Evolutionary conservation across 305 asterid genomes (phyloP).

Genomic region (Striga hermonthica): DNA sequence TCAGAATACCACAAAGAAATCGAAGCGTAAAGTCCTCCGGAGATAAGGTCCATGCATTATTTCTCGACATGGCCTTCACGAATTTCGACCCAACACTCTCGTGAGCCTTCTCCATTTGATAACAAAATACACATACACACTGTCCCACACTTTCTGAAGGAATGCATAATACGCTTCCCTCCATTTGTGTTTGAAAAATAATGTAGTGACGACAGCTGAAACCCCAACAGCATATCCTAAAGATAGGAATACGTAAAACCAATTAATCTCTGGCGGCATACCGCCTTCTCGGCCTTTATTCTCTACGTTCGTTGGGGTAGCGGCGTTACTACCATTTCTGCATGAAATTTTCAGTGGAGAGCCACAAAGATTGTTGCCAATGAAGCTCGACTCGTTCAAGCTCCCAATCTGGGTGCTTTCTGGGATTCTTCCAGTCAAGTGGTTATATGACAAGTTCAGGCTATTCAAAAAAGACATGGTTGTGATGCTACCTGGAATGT

Average conservation of each 20-base stretch:
- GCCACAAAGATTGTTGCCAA: not conserved
- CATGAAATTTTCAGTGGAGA: not conserved
- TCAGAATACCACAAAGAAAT: no score
- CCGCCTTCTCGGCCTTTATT: not conserved
- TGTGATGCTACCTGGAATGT: slow-evolving; percentile 27
- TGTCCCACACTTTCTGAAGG: no score
- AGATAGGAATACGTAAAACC: slow-evolving; percentile 19
- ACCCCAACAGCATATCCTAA: slow-evolving; percentile 33
- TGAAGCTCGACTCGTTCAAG: not conserved
- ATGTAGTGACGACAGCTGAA: slow-evolving; percentile 17
- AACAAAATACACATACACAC: no score
- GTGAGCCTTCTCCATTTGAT: no score
- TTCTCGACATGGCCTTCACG: no score
- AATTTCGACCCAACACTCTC: no score
- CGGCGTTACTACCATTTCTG: not conserved
- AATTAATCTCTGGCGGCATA: not conserved
- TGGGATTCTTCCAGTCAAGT: slow-evolving; percentile 25
- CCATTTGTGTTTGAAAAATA: slow-evolving; percentile 27
- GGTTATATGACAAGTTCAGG: slow-evolving; percentile 13
- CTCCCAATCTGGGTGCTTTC: not conserved
- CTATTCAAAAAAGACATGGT: slow-evolving; percentile 20
- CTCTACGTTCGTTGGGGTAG: not conserved
- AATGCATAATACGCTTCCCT: slow-evolving; percentile 25
- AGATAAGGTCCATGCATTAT: no score
- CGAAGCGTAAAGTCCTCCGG: no score